Conservation (phyloP, 2,329 filamentous ascomycete genomes). For the Tricladium varicosporioides region DNA sequence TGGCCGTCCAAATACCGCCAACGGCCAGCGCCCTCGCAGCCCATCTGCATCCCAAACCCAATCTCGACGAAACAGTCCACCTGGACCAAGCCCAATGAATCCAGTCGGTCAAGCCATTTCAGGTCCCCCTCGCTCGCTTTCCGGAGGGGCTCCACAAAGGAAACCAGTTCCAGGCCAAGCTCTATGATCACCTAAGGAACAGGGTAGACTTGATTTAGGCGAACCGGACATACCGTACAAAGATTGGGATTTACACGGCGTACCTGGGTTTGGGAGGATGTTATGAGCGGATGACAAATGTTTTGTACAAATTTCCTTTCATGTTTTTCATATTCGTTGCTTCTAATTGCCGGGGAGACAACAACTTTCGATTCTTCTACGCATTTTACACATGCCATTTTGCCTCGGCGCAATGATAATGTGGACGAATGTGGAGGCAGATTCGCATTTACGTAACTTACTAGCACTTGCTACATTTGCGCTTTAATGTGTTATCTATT, state of each 20-base stretch:
- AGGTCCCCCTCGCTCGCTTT: constrained; percentile 10
- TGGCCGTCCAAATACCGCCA: constrained; percentile 15
- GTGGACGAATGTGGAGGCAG: neutral
- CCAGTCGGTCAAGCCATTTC: constrained; percentile 12
- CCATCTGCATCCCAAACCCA: constrained; percentile 24
- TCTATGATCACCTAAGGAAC: constrained; percentile 18
- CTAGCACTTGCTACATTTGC: too few species aligned
- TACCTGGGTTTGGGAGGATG: constrained; percentile 7
- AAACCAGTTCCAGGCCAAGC: constrained; percentile 36
- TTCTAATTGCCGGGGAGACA: constrained; percentile 4
- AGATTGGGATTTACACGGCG: constrained; percentile 6
- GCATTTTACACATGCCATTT: neutral
- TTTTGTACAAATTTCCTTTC: constrained; percentile 16
- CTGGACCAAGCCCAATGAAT: constrained; percentile 30
- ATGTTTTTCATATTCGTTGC: constrained; percentile 6
- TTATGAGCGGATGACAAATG: constrained; percentile 22
- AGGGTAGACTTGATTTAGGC: constrained; percentile 1
- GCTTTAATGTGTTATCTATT: constrained; percentile 1
- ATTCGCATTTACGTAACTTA: neutral
- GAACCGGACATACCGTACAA: constrained; percentile 5
- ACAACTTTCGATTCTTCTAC: constrained; percentile 8
- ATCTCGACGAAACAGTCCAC: constrained; percentile 21
- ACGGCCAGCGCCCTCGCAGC: constrained; percentile 21
- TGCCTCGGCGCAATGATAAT: neutral
- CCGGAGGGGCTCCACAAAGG: constrained; percentile 18